Evolutionary conservation across 768 basidiomycete genomes (phyloP), one percentile per base, ranked within the genome.

Genomic region (Amanita exitialis): DNA sequence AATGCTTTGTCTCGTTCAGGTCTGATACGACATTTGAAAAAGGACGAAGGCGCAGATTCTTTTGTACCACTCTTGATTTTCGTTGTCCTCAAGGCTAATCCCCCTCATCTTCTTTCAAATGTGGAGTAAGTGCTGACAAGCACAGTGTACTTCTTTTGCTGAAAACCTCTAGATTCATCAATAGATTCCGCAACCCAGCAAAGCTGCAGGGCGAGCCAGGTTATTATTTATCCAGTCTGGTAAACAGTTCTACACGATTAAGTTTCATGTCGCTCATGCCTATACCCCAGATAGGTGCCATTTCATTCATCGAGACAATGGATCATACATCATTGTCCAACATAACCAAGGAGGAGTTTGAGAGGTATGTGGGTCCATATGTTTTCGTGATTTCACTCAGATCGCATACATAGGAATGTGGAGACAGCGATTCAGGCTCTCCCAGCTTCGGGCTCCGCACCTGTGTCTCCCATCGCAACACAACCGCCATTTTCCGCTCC

Each of bases 251-350:
- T 3, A 20, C 30, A 12, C 16, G 15, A 10, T 25, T 7, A 8
- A 6, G 3, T 6, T 16, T 54, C 3, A 9, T 47, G 12, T 16
- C 8, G 23, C 38, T 39, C 45, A 49, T 21, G 9, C 30, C 48
- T 38, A 6, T 16, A 27, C 6, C 4, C 6, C 55, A 97, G 92
- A 94, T 87, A 80, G 96, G 92, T 3, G 92, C 96, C 2, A 90
- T 98, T 32, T 89, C 90, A 1, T 99, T 97, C 64, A 93, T 99
- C 55, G 96, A 99, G 67, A 90, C 92, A 0, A 93, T 99, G 90
- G 96, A 98, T 63, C 89, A 94, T 53, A 86, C 91, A 0, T 88
- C 89, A 6, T 69, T 99, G 38, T 95, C 92, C n/a, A 85, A 89
- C 58, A 97, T 98, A 54, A 80, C 88, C 0, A 88, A 92, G 63